Evolutionary conservation across 2,329 filamentous ascomycete genomes (phyloP).

Genomic region (Emergomyces orientalis): DNA sequence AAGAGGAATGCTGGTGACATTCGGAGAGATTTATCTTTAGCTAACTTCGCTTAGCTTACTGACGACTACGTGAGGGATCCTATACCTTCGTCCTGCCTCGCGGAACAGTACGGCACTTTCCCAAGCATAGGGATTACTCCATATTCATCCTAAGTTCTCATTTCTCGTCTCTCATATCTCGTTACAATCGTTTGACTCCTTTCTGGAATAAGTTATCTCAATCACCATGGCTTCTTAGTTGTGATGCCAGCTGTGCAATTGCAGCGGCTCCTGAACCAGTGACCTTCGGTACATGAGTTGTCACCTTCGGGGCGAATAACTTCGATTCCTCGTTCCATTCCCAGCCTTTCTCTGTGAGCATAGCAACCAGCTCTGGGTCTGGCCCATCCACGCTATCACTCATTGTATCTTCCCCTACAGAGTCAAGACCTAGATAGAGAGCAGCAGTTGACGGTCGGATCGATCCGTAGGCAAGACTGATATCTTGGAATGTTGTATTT

Average conservation of each 20-base stretch:
- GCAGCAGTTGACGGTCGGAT: slow-evolving; percentile 31
- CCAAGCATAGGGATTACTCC: background rate
- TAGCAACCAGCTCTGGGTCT: slow-evolving; percentile 24
- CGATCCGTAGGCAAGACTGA: slow-evolving; percentile 33
- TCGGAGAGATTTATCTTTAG: background rate
- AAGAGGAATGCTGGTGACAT: background rate
- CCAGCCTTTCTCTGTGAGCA: slow-evolving; percentile 31
- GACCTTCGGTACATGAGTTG: slow-evolving; percentile 15
- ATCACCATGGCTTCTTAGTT: slow-evolving; percentile 24
- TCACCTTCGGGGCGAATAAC: slow-evolving; percentile 28
- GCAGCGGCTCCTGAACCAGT: slow-evolving; percentile 18
- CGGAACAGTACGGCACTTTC: too few species aligned
- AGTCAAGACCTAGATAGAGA: slow-evolving; percentile 30
- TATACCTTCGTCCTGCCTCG: background rate
- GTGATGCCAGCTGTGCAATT: slow-evolving; percentile 26
- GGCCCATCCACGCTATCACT: slow-evolving; percentile 19
- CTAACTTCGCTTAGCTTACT: background rate
- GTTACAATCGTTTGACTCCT: background rate
- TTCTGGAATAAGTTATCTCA: slow-evolving; percentile 13
- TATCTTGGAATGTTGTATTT: slow-evolving; percentile 30
- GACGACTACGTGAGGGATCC: background rate
- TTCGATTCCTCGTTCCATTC: slow-evolving; percentile 28
- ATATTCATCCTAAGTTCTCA: background rate
- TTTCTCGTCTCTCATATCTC: background rate
- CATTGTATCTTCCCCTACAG: slow-evolving; percentile 13